These are phyloP conservation scores for Violaceomyces palustris DNA, from an alignment of 1,284 basidiomycete genomes.

Conservation along the genomic window DNA sequence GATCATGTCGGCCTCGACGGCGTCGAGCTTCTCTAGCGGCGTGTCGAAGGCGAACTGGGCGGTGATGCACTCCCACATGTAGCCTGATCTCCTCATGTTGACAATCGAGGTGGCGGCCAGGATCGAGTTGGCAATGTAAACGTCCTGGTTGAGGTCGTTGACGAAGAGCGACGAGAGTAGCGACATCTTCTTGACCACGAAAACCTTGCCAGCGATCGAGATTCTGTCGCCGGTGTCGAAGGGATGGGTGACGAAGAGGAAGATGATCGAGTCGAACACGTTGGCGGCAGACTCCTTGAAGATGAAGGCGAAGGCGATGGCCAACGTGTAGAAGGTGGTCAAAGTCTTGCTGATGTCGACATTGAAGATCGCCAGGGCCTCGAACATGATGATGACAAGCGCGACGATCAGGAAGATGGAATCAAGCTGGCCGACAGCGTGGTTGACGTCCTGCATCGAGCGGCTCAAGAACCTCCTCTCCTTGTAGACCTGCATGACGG, in stretches of 20 bases:
- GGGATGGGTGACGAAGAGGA: conserved; percentile 48
- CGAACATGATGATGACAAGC: conserved; percentile 43
- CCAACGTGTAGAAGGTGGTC: conserved; percentile 48
- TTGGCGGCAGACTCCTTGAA: conserved; percentile 50
- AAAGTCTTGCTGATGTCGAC: conserved; percentile 42
- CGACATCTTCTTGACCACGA: conserved; percentile 44
- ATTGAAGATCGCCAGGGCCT: conserved; percentile 48
- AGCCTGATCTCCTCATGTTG: conserved; percentile 45
- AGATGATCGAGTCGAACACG: conserved; percentile 50
- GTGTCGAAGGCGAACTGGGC: conserved; percentile 47
- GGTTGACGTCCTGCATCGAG: conserved; percentile 48
- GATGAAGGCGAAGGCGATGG: conserved; percentile 47
- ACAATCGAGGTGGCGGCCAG: conserved; percentile 36
- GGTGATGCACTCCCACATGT: conserved; percentile 44
- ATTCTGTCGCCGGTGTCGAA: conserved; percentile 49
- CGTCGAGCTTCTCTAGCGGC: conserved; percentile 44
- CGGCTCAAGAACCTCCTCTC: conserved; percentile 44
- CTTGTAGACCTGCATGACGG: conserved; percentile 57
- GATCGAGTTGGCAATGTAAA: conserved; percentile 45
- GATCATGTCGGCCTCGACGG: conserved; percentile 46
- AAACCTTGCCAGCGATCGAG: conserved; percentile 26
- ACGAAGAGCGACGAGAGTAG: conserved; percentile 44
- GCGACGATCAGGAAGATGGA: conserved; percentile 33
- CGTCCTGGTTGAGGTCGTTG: conserved; percentile 40
- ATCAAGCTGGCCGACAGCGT: conserved; percentile 45